Conservation (phyloP, 2,329 filamentous ascomycete species). For the Trichoderma semiorbis region DNA sequence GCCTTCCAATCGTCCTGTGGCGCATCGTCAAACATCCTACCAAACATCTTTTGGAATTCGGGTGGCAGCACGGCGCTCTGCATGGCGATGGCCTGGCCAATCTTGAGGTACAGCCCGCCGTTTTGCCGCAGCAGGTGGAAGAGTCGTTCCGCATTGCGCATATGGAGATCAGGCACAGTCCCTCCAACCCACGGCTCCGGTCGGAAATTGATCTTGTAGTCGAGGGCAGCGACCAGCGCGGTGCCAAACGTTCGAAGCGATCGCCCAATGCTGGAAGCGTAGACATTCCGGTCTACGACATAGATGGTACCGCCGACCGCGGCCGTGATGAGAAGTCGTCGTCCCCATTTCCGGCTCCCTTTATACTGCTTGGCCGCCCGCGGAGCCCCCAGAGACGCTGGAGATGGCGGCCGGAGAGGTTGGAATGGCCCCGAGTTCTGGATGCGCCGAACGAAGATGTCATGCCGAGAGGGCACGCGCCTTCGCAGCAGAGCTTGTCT, state of each 20-base stretch:
- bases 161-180: conserved; percentile 73
- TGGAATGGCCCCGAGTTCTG: conserved; percentile 49
- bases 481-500: conserved; percentile 20
- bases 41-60: conserved; percentile 95
- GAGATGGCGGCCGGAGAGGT: conserved; percentile 71
- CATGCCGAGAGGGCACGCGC: conserved; percentile 20
- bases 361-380: conserved; percentile 67
- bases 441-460: conserved; percentile 25
- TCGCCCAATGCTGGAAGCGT: conserved; percentile 74
- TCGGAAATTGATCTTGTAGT: conserved; percentile 97
- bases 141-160: conserved; percentile 76
- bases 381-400: conserved; percentile 72
- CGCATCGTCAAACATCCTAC: conserved; percentile 95
- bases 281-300: conserved; percentile 67
- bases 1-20: conserved; percentile 88
- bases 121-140: conserved; percentile 80
- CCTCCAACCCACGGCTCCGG: conserved; percentile 70
- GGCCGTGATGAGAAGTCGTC: conserved; percentile 64
- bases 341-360: conserved; percentile 70
- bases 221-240: conserved; percentile 76
- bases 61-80: conserved; percentile 90
- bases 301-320: conserved; percentile 60
- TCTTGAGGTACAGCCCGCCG: conserved; percentile 93
- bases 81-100: conserved; percentile 97
- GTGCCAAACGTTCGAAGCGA: conserved; percentile 77